Conservation (phyloP, 192 early-diverging fungal genomes). For the Coemansia sp. region DNA sequence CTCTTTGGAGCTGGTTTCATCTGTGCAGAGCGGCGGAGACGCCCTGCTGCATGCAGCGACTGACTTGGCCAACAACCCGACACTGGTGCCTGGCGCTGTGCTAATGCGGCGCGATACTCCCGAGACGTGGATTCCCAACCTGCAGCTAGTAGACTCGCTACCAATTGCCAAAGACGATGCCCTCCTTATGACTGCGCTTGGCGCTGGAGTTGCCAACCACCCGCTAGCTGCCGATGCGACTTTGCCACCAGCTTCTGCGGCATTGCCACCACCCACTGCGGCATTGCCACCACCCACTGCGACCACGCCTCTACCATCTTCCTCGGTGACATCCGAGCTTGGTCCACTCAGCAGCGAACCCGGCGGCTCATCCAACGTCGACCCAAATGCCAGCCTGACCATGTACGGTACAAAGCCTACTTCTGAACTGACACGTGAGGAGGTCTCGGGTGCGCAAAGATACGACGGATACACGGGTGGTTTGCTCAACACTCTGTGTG, state of each 20-base stretch:
- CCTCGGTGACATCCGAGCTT: background rate
- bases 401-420: conserved; percentile 15
- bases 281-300: background rate
- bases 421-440: conserved; percentile 24
- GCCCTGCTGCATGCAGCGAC: background rate
- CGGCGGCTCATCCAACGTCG: background rate
- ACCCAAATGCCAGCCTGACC: background rate
- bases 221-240: background rate
- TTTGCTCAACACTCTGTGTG: conserved; percentile 40
- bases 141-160: conserved; percentile 6
- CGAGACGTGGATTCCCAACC: background rate
- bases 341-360: background rate
- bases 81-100: background rate
- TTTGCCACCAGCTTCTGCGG: background rate
- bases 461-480: conserved; percentile 55
- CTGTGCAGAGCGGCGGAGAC: background rate
- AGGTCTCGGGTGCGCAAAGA: conserved; percentile 34
- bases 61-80: conserved; percentile 1
- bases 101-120: conserved; percentile 1
- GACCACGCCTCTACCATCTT: background rate
- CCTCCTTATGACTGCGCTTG: background rate
- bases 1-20: background rate
- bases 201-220: background rate
- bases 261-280: background rate
- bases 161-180: background rate